A percentile compares a stretch with the other conserved stretches of the same genome.
Conservation (phyloP, 257 asterid species). For the Cinchona pubescens region DNA sequence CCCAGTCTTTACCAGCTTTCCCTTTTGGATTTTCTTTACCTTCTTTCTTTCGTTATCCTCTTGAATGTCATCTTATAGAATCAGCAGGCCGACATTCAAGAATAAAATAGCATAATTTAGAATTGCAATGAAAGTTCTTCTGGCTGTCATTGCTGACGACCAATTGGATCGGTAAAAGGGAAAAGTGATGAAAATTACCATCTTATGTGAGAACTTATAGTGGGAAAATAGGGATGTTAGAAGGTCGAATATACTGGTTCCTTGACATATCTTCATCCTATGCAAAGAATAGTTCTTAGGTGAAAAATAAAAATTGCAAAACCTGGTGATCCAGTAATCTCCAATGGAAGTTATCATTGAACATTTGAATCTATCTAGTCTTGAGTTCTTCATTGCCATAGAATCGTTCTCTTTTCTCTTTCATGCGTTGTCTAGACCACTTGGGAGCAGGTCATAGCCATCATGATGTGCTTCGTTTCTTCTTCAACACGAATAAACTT, state of each 20-base stretch:
- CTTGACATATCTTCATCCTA: background rate
- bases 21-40: background rate
- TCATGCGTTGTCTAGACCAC: slow-evolving; percentile 48
- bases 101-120: background rate
- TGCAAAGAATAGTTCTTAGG: background rate
- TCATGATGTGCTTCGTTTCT: slow-evolving; percentile 48
- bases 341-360: background rate
- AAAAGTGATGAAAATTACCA: background rate
- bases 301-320: slow-evolving; percentile 2
- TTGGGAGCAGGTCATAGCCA: slow-evolving; percentile 62
- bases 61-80: background rate
- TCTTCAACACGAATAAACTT: slow-evolving; percentile 73
- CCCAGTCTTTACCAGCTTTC: background rate
- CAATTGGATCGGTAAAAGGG: background rate
- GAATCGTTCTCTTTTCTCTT: background rate
- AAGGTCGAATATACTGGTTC: background rate
- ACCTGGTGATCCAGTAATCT: background rate
- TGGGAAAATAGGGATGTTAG: background rate
- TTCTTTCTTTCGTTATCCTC: background rate
- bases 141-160: background rate
- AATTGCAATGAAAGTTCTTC: background rate
- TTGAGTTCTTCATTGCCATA: background rate
- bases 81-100: background rate
- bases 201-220: background rate
- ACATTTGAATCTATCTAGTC: background rate